Conservation (phyloP, 345 rosid species). For the Gossypioides kirkii region DNA sequence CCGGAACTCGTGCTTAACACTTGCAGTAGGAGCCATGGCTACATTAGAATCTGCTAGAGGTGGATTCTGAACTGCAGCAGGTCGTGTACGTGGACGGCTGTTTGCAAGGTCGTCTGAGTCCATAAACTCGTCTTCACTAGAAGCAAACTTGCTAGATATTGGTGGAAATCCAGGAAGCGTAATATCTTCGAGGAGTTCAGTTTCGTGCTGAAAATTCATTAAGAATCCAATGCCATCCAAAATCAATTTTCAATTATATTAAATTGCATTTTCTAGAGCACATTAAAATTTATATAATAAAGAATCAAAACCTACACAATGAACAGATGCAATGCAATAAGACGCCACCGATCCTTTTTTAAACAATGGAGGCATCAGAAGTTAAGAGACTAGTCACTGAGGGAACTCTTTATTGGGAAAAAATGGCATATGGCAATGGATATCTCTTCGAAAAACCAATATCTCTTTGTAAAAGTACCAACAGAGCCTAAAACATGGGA, state of each 20-base stretch:
- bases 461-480: background rate
- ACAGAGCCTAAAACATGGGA: background rate
- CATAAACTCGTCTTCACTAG: slow-evolving; percentile 79
- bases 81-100: slow-evolving; percentile 46
- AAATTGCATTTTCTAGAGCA: background rate
- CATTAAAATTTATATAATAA: background rate
- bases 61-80: slow-evolving; percentile 39
- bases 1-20: slow-evolving; percentile 64
- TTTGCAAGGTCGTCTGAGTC: slow-evolving; percentile 82
- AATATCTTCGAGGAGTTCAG: slow-evolving; percentile 76
- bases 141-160: slow-evolving; percentile 60
- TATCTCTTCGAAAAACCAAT: background rate
- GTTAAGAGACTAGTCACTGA: background rate
- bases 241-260: background rate
- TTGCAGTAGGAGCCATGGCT: slow-evolving; percentile 41
- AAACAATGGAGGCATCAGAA: no score
- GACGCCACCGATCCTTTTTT: background rate
- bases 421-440: background rate
- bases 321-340: background rate
- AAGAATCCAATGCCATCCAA: background rate
- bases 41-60: slow-evolving; percentile 42
- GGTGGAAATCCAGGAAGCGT: slow-evolving; percentile 61
- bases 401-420: background rate
- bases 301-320: background rate
- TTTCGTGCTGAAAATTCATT: slow-evolving; percentile 59